Evolutionary conservation across 2,329 filamentous ascomycete genomes (phyloP), one percentile per base, ranked within the genome.

Genomic region (Plectosphaerella cucumerina): DNA sequence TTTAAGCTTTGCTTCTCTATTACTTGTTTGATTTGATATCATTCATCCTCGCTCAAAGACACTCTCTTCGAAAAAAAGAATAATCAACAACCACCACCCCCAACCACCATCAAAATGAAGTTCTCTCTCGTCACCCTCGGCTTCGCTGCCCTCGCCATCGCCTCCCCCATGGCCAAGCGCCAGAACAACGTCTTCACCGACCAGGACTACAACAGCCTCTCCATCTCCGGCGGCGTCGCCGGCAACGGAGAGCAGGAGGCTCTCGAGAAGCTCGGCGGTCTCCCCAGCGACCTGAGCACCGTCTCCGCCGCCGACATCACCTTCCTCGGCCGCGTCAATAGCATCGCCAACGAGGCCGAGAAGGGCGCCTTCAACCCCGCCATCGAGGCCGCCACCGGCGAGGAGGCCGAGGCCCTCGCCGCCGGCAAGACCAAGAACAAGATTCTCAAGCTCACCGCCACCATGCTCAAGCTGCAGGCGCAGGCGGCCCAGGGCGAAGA

Each of bases 351-450:
- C 59, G 67, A 75, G 46, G 79, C 78, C 2, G 80, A 82, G 60
- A 68, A 60, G 0, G 64, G 73, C 1, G 79, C 72, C 2, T 83
- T 82, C 65, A 81, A 82, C 58, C 62, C 73, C 2, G 78, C 78
- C 12, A 76, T 82, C 50, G 73, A 71, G 11, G 74, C 69, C 4
- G 76, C 73, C 0, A 64, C 59, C 10, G 76, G 74, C 10, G 70
- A 66, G 44, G 71, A 66, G 37, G 75, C 72, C 3, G 70, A 70
- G 20, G 76, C 78, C 47, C 70, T 82, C 12, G 66, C 77, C 66
- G 69, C 72, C 49, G 77, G 77, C 60, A 81, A 82, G 68, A 81
- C 75, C 53, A 79, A 80, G 74, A 82, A 81, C 72, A 82, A 82
- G 68, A 76, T 82, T 15, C 65, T 82, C 48, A 82, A 83, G 68